Percentiles rank a stretch among this genome's conserved stretches.
phyloP scores from a whole-genome alignment of 1,284 basidiomycete species.

The Pterula multifida region DNA sequence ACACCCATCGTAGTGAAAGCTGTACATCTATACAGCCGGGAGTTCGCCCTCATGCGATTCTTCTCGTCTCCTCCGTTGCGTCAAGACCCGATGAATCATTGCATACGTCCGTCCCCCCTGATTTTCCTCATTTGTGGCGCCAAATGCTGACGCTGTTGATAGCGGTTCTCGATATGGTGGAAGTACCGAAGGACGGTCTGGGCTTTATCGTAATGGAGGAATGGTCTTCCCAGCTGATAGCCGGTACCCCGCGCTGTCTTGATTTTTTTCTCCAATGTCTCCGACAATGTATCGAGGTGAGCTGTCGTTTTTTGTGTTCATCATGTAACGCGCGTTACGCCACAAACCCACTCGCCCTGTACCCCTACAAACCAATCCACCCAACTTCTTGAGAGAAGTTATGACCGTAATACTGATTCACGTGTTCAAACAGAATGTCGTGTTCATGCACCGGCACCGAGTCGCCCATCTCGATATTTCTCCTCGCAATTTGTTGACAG shows the following conservation, averaged over 20 bases:
- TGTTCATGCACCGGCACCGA: conserved; percentile 54
- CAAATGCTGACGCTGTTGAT: conserved; percentile 7
- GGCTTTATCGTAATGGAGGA: conserved; percentile 70
- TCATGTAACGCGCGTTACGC: not conserved
- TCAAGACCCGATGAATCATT: conserved; percentile 56
- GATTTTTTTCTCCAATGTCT: conserved; percentile 42
- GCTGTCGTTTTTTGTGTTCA: conserved; percentile 9
- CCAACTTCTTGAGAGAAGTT: not conserved
- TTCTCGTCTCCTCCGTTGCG: conserved; percentile 39
- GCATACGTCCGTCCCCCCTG: conserved; percentile 44
- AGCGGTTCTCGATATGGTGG: conserved; percentile 57
- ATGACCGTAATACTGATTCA: conserved; percentile 3
- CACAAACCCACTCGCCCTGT: no score
- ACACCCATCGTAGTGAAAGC: conserved; percentile 54
- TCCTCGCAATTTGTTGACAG: conserved; percentile 51
- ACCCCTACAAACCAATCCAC: no score
- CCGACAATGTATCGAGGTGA: conserved; percentile 54
- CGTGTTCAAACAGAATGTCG: conserved; percentile 34
- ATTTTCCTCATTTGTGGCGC: not conserved
- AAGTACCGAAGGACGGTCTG: conserved; percentile 36
- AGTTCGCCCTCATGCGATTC: conserved; percentile 43
- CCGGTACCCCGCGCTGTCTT: conserved; percentile 37
- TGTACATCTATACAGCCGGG: conserved; percentile 47
- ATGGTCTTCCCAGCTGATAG: conserved; percentile 54
- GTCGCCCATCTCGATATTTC: conserved; percentile 66